Percentiles rank a stretch among this genome's conserved stretches.
phyloP scores from a whole-genome alignment of 768 basidiomycete genomes.

The Trametes sanguinea region DNA sequence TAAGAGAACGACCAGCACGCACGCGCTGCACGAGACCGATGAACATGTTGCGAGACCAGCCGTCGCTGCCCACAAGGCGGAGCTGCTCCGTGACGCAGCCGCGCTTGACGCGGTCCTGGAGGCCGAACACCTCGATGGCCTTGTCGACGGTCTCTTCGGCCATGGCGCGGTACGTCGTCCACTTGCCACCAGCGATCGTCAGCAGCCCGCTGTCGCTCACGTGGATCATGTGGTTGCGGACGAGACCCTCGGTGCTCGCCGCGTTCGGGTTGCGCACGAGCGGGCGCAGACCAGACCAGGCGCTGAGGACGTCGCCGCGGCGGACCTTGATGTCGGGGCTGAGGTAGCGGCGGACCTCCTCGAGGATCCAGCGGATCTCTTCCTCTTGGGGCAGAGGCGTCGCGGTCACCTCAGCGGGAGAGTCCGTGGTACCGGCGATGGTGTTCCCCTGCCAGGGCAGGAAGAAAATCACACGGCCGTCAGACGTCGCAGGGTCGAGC shows the following conservation, averaged over 20 bases:
- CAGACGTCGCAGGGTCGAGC: conserved; percentile 91
- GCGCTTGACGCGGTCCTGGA: conserved; percentile 54
- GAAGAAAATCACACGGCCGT: conserved; percentile 98
- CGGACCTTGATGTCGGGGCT: conserved; percentile 91
- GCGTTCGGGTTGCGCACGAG: conserved; percentile 81
- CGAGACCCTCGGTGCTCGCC: conserved; percentile 80
- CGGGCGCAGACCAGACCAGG: conserved; percentile 92
- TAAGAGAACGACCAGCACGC: conserved; percentile 29
- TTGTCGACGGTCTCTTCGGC: conserved; percentile 91
- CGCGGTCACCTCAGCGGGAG: conserved; percentile 66
- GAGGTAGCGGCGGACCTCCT: conserved; percentile 89
- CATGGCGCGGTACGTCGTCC: conserved; percentile 98
- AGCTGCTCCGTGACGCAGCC: conserved; percentile 79
- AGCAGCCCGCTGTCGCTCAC: conserved; percentile 79
- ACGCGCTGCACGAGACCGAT: conserved; percentile 93
- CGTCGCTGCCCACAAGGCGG: conserved; percentile 88
- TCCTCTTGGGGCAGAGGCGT: conserved; percentile 88
- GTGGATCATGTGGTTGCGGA: conserved; percentile 92
- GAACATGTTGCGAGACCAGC: conserved; percentile 96
- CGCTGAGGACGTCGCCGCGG: conserved; percentile 91
- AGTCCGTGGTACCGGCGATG: conserved; percentile 96
- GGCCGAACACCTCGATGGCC: conserved; percentile 76
- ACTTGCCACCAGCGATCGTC: conserved; percentile 97
- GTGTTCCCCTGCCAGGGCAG: conserved; percentile 98
- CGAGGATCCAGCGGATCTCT: conserved; percentile 95